Conservation (phyloP, 176 grass and related monocot genomes). For the Aegilops umbellulata region DNA sequence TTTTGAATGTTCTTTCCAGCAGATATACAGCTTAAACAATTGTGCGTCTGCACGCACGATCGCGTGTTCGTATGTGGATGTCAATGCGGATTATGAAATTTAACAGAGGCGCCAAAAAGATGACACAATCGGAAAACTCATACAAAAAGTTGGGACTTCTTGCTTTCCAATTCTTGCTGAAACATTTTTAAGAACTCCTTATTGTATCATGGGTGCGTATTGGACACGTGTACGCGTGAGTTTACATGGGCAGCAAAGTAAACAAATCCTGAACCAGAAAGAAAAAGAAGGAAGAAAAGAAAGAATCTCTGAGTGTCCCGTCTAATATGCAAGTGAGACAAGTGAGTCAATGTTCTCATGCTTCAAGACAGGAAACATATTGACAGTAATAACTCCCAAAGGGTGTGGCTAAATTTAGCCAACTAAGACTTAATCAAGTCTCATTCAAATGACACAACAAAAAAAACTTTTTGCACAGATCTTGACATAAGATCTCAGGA, state of each 20-base stretch:
- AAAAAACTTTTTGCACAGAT: no score
- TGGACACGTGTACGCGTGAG: no score
- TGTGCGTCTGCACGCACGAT: not conserved
- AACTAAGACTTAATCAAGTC: no score
- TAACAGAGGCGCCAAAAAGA: not conserved
- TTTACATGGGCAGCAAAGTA: not conserved
- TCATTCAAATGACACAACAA: no score
- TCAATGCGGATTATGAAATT: not conserved
- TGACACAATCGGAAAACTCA: not conserved
- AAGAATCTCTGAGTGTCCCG: no score
- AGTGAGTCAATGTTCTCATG: not conserved
- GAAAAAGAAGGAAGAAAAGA: no score
- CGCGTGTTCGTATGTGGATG: not conserved
- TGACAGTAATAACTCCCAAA: not conserved
- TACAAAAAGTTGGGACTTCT: not conserved
- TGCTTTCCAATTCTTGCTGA: not conserved
- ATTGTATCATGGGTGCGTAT: not conserved
- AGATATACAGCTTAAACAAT: not conserved
- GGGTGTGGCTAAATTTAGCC: no score
- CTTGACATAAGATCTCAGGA: no score
- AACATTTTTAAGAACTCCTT: not conserved
- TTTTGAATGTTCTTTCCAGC: not conserved
- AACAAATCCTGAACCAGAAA: not conserved
- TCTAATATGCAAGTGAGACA: no score
- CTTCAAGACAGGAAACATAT: not conserved